Conservation (phyloP, 176 grass and related monocot genomes). For the Phyllostachys edulis region DNA sequence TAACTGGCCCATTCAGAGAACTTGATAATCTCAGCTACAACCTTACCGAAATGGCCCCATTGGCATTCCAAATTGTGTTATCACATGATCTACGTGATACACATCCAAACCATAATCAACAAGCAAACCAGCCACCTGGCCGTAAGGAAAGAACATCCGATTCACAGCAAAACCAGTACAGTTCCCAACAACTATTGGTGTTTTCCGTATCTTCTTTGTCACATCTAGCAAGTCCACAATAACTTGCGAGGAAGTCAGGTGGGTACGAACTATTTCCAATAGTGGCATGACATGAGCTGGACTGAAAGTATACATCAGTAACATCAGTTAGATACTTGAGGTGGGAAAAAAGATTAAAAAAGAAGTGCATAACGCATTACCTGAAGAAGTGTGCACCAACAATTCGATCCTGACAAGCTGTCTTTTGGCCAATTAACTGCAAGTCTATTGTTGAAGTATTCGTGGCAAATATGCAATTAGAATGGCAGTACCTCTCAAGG, state of each 20-base stretch:
- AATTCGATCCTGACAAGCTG: constrained; percentile 64
- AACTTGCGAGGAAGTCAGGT: constrained; percentile 64
- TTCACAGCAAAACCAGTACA: constrained; percentile 81
- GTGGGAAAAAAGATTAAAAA: constrained; percentile 9
- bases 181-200: constrained; percentile 78
- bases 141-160: constrained; percentile 83
- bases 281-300: constrained; percentile 81
- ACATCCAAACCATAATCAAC: constrained; percentile 80
- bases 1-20: neutral
- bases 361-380: constrained; percentile 43
- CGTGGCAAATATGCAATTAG: constrained; percentile 68
- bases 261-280: constrained; percentile 85
- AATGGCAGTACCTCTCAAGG: constrained; percentile 67
- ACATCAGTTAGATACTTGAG: constrained; percentile 29
- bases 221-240: constrained; percentile 71
- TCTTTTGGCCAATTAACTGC: constrained; percentile 76
- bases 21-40: too few relatives aligned
- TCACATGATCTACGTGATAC: constrained; percentile 61
- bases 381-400: constrained; percentile 85
- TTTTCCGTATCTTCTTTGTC: constrained; percentile 75
- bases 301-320: constrained; percentile 41
- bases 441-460: constrained; percentile 93
- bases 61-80: constrained; percentile 84
- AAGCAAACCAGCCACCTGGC: constrained; percentile 58
- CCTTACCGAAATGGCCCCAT: constrained; percentile 42